Percentiles rank a stretch among this genome's conserved stretches.
Conservation (phyloP, 345 rosid genomes). For the Sisymbrium altissimum region DNA sequence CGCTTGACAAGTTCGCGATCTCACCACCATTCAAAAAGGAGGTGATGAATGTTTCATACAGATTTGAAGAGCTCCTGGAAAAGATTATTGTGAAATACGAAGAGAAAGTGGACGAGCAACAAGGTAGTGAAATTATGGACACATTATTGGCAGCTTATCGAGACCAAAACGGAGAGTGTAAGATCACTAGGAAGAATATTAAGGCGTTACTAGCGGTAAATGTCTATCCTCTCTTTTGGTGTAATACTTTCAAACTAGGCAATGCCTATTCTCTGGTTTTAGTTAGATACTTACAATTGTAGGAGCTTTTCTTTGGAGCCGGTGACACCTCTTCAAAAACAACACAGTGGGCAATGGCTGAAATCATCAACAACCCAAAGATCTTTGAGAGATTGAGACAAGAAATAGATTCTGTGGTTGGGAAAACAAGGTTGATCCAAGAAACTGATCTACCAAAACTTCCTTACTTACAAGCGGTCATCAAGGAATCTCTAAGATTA, state of each 20-base stretch:
- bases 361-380: neutral
- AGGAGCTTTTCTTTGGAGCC: constrained; percentile 34
- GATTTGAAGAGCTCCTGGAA: neutral
- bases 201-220: constrained; percentile 24
- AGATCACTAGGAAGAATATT: neutral
- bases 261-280: too few relatives aligned
- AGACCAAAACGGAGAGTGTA: neutral
- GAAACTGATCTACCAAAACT: constrained; percentile 4
- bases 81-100: constrained; percentile 15
- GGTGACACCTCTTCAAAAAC: constrained; percentile 1
- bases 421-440: constrained; percentile 8
- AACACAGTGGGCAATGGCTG: constrained; percentile 4
- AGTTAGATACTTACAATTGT: too few relatives aligned
- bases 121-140: constrained; percentile 34
- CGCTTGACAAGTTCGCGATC: neutral
- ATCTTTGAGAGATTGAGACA: neutral
- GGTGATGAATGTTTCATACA: neutral
- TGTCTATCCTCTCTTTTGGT: too few relatives aligned
- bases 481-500: constrained; percentile 22
- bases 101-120: constrained; percentile 10
- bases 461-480: constrained; percentile 17
- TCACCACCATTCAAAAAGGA: neutral
- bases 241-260: too few relatives aligned
- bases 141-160: constrained; percentile 13
- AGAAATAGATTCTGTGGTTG: constrained; percentile 24